Evolutionary conservation across 208 protist genomes (phyloP).

Genomic region (Endotrypanum monterogeii): DNA sequence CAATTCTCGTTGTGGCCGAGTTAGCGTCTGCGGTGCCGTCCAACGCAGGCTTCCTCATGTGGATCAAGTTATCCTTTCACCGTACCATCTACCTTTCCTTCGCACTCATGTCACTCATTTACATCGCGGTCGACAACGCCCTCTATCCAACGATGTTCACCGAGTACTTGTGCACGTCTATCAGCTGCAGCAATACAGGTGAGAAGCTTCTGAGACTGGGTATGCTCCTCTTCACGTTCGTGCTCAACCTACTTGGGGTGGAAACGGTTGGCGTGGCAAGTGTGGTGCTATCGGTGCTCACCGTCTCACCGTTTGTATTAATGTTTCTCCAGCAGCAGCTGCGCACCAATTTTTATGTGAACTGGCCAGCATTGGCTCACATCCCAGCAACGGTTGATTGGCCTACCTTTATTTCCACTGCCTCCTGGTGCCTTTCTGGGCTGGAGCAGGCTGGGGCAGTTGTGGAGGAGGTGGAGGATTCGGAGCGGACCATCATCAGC

Average conservation of each 20-base stretch:
- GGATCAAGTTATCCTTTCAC: slow-evolving; percentile 67
- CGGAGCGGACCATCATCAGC: slow-evolving; percentile 63
- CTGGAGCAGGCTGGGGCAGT: slow-evolving; percentile 78
- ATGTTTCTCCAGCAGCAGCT: slow-evolving; percentile 68
- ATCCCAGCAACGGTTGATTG: slow-evolving; percentile 65
- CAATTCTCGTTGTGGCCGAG: slow-evolving; percentile 73
- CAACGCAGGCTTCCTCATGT: slow-evolving; percentile 79
- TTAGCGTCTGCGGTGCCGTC: slow-evolving; percentile 73
- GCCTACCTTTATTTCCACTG: slow-evolving; percentile 73
- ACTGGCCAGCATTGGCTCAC: slow-evolving; percentile 68
- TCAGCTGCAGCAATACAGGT: slow-evolving; percentile 32
- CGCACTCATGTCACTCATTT: slow-evolving; percentile 59
- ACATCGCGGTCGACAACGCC: slow-evolving; percentile 76
- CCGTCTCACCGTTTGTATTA: slow-evolving; percentile 61
- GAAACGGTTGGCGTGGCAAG: slow-evolving; percentile 64
- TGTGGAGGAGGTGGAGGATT: slow-evolving; percentile 65
- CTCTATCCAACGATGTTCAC: slow-evolving; percentile 83
- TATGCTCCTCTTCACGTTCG: slow-evolving; percentile 56
- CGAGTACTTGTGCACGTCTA: slow-evolving; percentile 67
- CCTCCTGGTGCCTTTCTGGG: slow-evolving; percentile 84
- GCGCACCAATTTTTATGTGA: slow-evolving; percentile 58
- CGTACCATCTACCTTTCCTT: slow-evolving; percentile 69
- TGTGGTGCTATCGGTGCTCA: slow-evolving; percentile 58
- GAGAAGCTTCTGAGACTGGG: slow-evolving; percentile 40
- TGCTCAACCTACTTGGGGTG: slow-evolving; percentile 71